Evolutionary conservation across 352 stramenopile species (phyloP), one percentile per base, ranked within the genome.

Genomic region (Pythium aristosporum): DNA sequence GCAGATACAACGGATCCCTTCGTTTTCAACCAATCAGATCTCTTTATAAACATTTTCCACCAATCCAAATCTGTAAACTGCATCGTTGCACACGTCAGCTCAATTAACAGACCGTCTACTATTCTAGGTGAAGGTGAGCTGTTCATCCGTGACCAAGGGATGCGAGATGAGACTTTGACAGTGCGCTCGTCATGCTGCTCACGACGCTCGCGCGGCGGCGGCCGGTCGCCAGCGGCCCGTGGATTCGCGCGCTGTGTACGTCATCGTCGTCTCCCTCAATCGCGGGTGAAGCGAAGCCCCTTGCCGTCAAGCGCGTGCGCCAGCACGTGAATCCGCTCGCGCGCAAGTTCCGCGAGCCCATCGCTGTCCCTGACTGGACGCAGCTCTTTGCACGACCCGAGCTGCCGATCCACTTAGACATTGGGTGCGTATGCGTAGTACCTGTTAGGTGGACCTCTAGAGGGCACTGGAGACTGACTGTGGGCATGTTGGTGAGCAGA

Each of bases 321-420:
- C 85, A 96, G 72, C 87, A 96, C 57, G 87, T 96, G 60, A 96
- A 96, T 60, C 87, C 87, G 51, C 73, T 96, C 18, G 62, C 85
- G 23, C 72, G 71, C 32, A 67, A 82, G 47, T 96, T 89, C 49
- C 80, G 74, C 30, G 73, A 82, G 48, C 81, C 83, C 10, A 76
- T 92, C 23, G 63, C 69, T 48, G 51, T 94, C 16, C 87, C 87
- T 1, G 70, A 91, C 16, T 96, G 83, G 83, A 63, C 42, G 16
- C 36, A 69, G 20, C 57, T 70, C 55, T 91, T 92, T 50, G 69
- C 62, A 0, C 65, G 82, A 9, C 58, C 77, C 0, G 71, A 71
- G 41, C 63, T 91, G 16, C 79, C 81, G 3, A 88, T 96, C 43
- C 87, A 96, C 67, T 49, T 96, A 32, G 87, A 96, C 65, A 94